phyloP scores from a whole-genome alignment of 2,329 filamentous ascomycete genomes.

The Phialophora verrucosa region DNA sequence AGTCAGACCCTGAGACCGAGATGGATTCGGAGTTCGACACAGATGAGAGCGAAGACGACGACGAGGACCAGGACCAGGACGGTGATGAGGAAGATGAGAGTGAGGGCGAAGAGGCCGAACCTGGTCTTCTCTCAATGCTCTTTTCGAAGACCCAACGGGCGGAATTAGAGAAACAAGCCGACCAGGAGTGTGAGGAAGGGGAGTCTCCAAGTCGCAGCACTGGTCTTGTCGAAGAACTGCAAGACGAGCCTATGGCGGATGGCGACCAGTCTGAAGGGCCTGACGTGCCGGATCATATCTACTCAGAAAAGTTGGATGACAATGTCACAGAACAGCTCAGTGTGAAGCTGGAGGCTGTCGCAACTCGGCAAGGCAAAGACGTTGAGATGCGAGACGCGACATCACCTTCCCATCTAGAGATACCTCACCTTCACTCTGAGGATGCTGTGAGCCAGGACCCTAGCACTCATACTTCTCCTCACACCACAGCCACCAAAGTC shows the following conservation, averaged over 20 bases:
- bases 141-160: constrained; percentile 53
- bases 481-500: constrained; percentile 51
- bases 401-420: constrained; percentile 9
- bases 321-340: neutral
- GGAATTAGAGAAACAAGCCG: constrained; percentile 33
- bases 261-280: constrained; percentile 41
- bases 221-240: constrained; percentile 30
- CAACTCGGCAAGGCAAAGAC: constrained; percentile 4
- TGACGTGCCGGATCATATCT: constrained; percentile 39
- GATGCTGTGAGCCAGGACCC: constrained; percentile 30
- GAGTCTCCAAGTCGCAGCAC: constrained; percentile 34
- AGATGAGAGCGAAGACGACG: constrained; percentile 53
- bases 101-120: constrained; percentile 50
- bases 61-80: constrained; percentile 33
- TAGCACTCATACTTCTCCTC: constrained; percentile 52
- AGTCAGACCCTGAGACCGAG: constrained; percentile 46
- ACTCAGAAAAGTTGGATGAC: neutral
- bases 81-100: constrained; percentile 51
- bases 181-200: constrained; percentile 45
- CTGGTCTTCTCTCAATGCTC: constrained; percentile 52
- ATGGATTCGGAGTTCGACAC: constrained; percentile 57
- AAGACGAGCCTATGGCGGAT: constrained; percentile 39
- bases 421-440: constrained; percentile 12
- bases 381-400: constrained; percentile 18
- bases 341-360: neutral